These are phyloP conservation scores for Rhizophagus prolifer DNA, from an alignment of 192 early-diverging fungal genomes.

Conservation along the genomic window DNA sequence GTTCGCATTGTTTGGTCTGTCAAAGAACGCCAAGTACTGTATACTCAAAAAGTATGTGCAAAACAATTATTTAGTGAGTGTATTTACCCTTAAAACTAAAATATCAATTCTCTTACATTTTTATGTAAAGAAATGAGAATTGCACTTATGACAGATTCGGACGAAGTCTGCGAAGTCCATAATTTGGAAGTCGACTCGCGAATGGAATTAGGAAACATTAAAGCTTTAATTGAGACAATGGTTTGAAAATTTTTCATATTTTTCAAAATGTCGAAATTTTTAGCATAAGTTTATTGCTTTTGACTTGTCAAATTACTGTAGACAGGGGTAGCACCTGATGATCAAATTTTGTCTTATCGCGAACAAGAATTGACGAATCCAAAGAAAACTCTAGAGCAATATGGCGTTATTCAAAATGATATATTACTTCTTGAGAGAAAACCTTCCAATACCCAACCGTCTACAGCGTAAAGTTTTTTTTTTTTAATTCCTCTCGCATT, in stretches of 20 bases:
- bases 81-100: not conserved
- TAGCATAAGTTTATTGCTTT: not conserved
- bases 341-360: slow-evolving; percentile 70
- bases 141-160: slow-evolving; percentile 56
- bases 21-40: not conserved
- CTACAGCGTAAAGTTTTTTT: slow-evolving; percentile 19
- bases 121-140: slow-evolving; percentile 50
- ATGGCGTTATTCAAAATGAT: slow-evolving; percentile 70
- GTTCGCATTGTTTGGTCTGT: not conserved
- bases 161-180: slow-evolving; percentile 62
- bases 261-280: not conserved
- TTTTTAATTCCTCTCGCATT: not conserved
- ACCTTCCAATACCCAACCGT: slow-evolving; percentile 28
- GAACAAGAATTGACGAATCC: slow-evolving; percentile 59
- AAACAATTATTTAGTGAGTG: not conserved
- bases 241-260: slow-evolving; percentile 30
- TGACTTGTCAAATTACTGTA: slow-evolving; percentile 28
- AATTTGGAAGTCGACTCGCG: slow-evolving; percentile 69
- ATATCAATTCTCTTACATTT: not conserved
- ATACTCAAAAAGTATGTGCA: not conserved
- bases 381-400: slow-evolving; percentile 62
- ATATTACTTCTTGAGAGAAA: slow-evolving; percentile 60
- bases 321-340: slow-evolving; percentile 61
- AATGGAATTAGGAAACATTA: slow-evolving; percentile 75
- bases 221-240: slow-evolving; percentile 86